These are phyloP conservation scores for Phialocephala subalpina DNA, from an alignment of 2,329 filamentous ascomycete species.

Conservation along the genomic window DNA sequence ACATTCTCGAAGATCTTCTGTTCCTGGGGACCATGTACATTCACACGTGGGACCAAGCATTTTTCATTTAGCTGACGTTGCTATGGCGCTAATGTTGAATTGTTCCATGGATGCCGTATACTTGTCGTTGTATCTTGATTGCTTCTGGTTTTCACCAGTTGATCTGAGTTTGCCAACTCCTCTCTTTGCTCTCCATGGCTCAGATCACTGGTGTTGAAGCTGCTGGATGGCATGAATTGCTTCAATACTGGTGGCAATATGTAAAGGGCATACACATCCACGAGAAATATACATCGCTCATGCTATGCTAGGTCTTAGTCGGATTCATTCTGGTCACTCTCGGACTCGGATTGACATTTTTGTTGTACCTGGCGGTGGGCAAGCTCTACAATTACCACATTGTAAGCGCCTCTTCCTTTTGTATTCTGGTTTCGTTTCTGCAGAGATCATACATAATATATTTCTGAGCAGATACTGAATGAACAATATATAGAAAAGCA, in stretches of 20 bases:
- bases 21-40: slow-evolving; percentile 13
- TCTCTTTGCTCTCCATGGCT: slow-evolving; percentile 33
- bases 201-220: slow-evolving; percentile 37
- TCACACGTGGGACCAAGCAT: slow-evolving; percentile 26
- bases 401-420: background rate
- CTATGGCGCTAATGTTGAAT: slow-evolving; percentile 19
- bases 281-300: slow-evolving; percentile 21
- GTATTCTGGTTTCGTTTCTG: background rate
- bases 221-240: slow-evolving; percentile 32
- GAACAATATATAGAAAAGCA: slow-evolving; percentile 24
- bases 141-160: slow-evolving; percentile 22
- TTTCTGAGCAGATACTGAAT: background rate
- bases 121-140: slow-evolving; percentile 12
- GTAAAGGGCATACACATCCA: slow-evolving; percentile 26
- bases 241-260: slow-evolving; percentile 40
- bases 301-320: slow-evolving; percentile 34
- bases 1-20: slow-evolving; percentile 19
- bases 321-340: slow-evolving; percentile 37
- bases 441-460: background rate
- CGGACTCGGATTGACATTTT: slow-evolving; percentile 30
- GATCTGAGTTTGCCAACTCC: slow-evolving; percentile 17
- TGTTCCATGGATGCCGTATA: slow-evolving; percentile 13
- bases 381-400: slow-evolving; percentile 9
- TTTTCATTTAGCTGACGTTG: slow-evolving; percentile 25
- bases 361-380: slow-evolving; percentile 28